Percentiles rank a stretch among this genome's conserved stretches.
Conservation (phyloP, 1,139 yeast genomes). For the Starmera stellimalicola region DNA sequence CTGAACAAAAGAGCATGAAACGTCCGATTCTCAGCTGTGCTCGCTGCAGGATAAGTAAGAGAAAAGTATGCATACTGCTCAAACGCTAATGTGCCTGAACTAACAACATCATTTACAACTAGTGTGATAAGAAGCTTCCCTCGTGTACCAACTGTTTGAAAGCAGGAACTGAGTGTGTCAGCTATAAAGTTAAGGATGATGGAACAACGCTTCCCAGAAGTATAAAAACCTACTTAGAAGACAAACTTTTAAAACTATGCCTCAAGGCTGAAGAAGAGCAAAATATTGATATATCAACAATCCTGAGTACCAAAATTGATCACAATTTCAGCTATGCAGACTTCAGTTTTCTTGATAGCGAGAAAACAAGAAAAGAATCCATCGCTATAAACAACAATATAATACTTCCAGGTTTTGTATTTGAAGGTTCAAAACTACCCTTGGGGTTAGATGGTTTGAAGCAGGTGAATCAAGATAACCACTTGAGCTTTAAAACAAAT, state of each 20-base stretch:
- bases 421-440: not conserved
- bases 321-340: not conserved
- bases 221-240: not conserved
- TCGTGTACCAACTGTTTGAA: constrained; percentile 1
- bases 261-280: not conserved
- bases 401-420: not conserved
- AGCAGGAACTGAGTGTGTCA: not conserved
- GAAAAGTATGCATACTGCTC: not conserved
- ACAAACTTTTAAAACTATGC: not conserved
- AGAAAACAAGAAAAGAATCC: not conserved
- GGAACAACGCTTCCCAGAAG: not conserved
- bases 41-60: not conserved
- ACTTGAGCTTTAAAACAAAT: not conserved
- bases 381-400: not conserved
- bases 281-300: not conserved
- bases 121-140: not conserved
- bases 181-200: not conserved
- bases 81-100: not conserved
- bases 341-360: not conserved
- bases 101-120: not conserved
- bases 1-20: not conserved
- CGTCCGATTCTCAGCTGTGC: constrained; percentile 1
- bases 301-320: not conserved
- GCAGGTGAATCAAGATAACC: not conserved
- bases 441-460: not conserved